Conservation (phyloP, 1,284 basidiomycete genomes). For the Hymenochaete sp. region DNA sequence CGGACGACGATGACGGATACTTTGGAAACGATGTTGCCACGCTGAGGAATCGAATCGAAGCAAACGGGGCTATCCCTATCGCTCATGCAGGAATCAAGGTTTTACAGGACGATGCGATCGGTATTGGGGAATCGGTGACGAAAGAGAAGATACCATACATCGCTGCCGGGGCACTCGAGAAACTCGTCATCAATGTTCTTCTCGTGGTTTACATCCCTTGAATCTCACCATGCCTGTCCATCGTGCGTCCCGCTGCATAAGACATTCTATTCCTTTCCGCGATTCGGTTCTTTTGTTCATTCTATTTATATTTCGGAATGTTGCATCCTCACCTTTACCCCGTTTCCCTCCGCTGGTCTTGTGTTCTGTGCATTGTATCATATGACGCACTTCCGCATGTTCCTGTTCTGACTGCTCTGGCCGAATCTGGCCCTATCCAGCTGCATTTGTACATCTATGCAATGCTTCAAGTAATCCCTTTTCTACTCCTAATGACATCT, state of each 20-base stretch:
- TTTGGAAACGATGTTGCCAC: conserved; percentile 34
- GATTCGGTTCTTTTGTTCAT: conserved; percentile 1
- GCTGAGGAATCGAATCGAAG: conserved; percentile 48
- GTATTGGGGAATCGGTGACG: conserved; percentile 36
- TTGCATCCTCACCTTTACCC: neutral
- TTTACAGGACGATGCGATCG: conserved; percentile 45
- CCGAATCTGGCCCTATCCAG: neutral
- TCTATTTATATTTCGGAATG: neutral
- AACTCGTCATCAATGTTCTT: conserved; percentile 63
- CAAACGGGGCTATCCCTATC: conserved; percentile 58
- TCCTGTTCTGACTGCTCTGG: too few species aligned
- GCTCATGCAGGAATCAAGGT: conserved; percentile 54
- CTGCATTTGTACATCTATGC: neutral
- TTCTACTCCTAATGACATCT: neutral
- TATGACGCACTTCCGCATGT: neutral
- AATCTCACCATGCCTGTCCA: conserved; percentile 17
- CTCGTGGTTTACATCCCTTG: conserved; percentile 58
- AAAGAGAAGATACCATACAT: conserved; percentile 66
- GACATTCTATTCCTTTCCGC: neutral
- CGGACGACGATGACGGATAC: conserved; percentile 25
- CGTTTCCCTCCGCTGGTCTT: neutral
- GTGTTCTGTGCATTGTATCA: conserved; percentile 2
- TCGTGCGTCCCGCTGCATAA: neutral
- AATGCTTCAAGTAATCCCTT: neutral
- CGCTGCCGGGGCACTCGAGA: conserved; percentile 55